These are phyloP conservation scores for Microthlaspi erraticum DNA, from an alignment of 345 rosid species.

Conservation along the genomic window DNA sequence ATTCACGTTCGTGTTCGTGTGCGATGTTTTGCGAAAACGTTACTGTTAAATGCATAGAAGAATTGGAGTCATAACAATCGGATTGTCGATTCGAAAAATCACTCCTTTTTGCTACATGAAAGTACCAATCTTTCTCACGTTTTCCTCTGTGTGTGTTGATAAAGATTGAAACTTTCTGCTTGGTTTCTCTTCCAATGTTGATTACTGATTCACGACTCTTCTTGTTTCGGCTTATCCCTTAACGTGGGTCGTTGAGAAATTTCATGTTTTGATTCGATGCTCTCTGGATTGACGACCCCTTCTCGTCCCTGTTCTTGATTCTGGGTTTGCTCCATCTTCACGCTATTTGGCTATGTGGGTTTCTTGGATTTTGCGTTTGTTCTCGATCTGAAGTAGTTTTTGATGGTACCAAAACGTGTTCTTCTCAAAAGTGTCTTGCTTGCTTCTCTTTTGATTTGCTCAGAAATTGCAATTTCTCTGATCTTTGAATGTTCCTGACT, in stretches of 20 bases:
- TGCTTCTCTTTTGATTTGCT: too few species aligned
- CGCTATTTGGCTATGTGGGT: conserved; percentile 20
- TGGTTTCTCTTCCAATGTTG: conserved; percentile 34
- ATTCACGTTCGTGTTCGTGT: conserved; percentile 24
- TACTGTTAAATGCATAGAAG: conserved; percentile 31
- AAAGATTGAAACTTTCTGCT: conserved; percentile 32
- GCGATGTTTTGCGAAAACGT: conserved; percentile 21
- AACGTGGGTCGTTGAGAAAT: conserved; percentile 41
- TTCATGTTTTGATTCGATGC: conserved; percentile 31
- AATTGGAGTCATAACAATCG: conserved; percentile 14
- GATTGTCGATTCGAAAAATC: not conserved
- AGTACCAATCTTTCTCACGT: conserved; percentile 53
- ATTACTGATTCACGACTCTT: conserved; percentile 5
- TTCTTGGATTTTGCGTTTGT: conserved; percentile 30
- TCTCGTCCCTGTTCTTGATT: conserved; percentile 26
- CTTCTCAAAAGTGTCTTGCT: too few species aligned
- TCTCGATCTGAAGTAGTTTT: conserved; percentile 14
- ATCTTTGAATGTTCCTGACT: too few species aligned
- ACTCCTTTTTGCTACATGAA: conserved; percentile 41
- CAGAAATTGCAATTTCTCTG: too few species aligned
- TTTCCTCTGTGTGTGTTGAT: conserved; percentile 27
- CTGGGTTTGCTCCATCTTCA: conserved; percentile 21
- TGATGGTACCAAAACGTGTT: too few species aligned
- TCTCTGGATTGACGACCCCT: conserved; percentile 17
- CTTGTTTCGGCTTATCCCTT: conserved; percentile 29